Evolutionary conservation across 352 stramenopile species (phyloP).

Genomic region (Globisporangium paroecandrum): DNA sequence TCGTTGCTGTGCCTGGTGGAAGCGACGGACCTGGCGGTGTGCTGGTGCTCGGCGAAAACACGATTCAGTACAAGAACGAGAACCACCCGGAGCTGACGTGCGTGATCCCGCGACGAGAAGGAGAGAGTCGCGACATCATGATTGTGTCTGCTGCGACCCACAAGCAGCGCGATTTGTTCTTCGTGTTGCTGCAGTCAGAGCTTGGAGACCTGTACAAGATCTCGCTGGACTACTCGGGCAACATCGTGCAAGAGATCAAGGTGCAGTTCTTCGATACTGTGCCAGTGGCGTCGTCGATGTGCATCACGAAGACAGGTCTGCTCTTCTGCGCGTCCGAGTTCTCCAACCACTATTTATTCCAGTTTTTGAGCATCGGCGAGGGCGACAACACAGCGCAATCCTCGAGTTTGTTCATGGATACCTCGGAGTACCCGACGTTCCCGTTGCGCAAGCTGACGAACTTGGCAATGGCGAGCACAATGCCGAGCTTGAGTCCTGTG

Average conservation of each 20-base stretch:
- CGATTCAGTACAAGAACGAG: constrained; percentile 97
- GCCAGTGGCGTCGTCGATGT: constrained; percentile 91
- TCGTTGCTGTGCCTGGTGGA: constrained; percentile 88
- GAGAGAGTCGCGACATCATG: constrained; percentile 81
- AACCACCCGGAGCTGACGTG: constrained; percentile 78
- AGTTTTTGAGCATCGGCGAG: constrained; percentile 96
- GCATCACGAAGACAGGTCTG: constrained; percentile 97
- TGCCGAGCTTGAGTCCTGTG: constrained; percentile 90
- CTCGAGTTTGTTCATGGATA: constrained; percentile 71
- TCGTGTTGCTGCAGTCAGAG: constrained; percentile 97
- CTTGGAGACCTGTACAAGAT: constrained; percentile 99
- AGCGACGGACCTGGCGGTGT: constrained; percentile 90
- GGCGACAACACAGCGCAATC: constrained; percentile 80
- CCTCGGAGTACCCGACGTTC: constrained; percentile 63
- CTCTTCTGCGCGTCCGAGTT: constrained; percentile 97
- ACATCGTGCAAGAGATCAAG: constrained; percentile 82
- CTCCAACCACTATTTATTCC: constrained; percentile 97
- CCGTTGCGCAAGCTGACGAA: constrained; percentile 87
- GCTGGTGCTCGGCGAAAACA: constrained; percentile 96
- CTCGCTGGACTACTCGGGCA: constrained; percentile 86
- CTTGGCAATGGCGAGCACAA: constrained; percentile 70
- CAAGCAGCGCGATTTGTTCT: constrained; percentile 95
- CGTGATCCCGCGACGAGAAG: constrained; percentile 74
- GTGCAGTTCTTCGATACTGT: constrained; percentile 97
- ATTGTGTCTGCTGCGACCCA: constrained; percentile 93